Base-by-base conservation (phyloP, 139 green algal genomes). In the Haematococcus lacustris region DNA sequence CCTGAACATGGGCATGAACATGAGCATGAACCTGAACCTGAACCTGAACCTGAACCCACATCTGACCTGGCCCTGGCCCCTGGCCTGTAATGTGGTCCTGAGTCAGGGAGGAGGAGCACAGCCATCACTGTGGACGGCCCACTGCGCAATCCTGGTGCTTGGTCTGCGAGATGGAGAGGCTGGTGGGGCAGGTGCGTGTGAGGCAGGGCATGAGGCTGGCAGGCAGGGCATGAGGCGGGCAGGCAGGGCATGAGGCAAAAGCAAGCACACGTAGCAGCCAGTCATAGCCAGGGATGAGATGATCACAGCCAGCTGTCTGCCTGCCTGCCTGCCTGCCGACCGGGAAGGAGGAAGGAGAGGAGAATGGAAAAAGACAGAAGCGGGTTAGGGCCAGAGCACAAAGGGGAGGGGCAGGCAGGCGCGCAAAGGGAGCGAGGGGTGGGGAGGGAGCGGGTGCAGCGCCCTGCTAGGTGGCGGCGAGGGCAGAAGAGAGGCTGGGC, bases 241-340 rank as follows among this genome's bases (percentile, higher is more conserved):
- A 9, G 17, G 43, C 9, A 9, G 9, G 43, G 43, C 43, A 9
- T 53, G 9, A 17, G 9, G 43, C 43, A 53, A 28, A 53, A 53
- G 9, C 43, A 17, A 9, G 43, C 17, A 28, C 43, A 53, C 43
- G 9, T 17, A 28, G 43, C 43, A 28, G 9, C 43, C 43, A 53
- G 9, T 9, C 43, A 53, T 17, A 9, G 47, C 13, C 47, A 57
- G 21, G 21, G 47, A 21, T 13, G 47, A 28, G 13, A 57, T 13
- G 47, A 21, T 13, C 13, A 13, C 47, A 76, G 71, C 43, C 71
- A 47, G 71, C 71, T 60, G 25, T 64, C 62, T 4, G 62, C 41
- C 2, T 71, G 71, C 61, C 47, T 3, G 41, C 23, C 61, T 76
- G 28, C 47, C 61, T 7, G 62, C 28, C 13, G 35, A 7, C 1